Evolutionary conservation across 495 filamentous ascomycete genomes (phyloP), one percentile per base, ranked within the genome.

Genomic region (Penicillium egyptiacum): DNA sequence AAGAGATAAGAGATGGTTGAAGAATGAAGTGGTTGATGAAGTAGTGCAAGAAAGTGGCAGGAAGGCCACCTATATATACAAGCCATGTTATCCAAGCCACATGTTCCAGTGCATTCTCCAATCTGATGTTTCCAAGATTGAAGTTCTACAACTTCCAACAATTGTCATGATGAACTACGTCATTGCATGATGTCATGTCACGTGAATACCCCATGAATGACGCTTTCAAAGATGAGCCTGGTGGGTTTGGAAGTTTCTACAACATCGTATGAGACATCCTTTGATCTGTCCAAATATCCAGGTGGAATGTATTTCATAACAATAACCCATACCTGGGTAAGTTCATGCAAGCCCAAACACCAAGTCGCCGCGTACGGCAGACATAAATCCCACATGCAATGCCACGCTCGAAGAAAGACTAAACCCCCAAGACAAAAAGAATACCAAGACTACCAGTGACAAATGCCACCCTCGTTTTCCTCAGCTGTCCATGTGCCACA

Each of bases 401-500:
- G 50, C 63, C 51, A 59, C 63, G 65, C 65, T 68, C 55, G 52
- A 28, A 58, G 20, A 31, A 55, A 55, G 35, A 52, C 25, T 14
- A 14, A 33, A 14, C 11, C 10, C 10, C 31, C 44, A 45, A 23
- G 30, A 54, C 9, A 16, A n/a, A 51, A 17, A 8, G 28, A 22
- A 22, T n/a, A 20, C 28, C 25, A 26, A 14, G 5, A 42, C 72
- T 61, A 83, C 78, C 79, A 85, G 68, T 88, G 83, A 60, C 88
- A 91, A 37, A 91, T 79, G 0, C 88, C 88, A 22, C 88, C 88
- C 35, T 89, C 90, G 39, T 86, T 89, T 47, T 95, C 91, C 64
- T 91, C 88, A 53, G 92, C 86, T 3, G 81, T 83, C 92, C 92
- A 97, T 3, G 85, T 88, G 3, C 90, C 91, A 4, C 90, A 90